These are phyloP conservation scores for Vanilla planifolia DNA, from an alignment of 106 monocot genomes.

Conservation along the genomic window DNA sequence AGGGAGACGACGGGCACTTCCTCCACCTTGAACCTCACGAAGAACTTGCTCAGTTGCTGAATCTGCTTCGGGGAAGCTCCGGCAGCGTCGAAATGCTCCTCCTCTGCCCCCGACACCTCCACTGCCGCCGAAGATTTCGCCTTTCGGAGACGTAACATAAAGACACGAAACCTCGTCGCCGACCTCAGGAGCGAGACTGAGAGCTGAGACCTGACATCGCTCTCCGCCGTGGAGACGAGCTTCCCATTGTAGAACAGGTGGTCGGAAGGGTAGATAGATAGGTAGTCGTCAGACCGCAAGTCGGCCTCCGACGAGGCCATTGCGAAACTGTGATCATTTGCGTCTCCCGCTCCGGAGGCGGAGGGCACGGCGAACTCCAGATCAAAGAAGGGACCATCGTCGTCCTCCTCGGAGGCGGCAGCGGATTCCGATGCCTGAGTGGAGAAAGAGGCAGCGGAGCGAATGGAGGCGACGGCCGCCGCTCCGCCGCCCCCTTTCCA, in stretches of 20 bases:
- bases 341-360: neutral
- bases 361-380: constrained; percentile 38
- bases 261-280: constrained; percentile 10
- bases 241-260: constrained; percentile 18
- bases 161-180: constrained; percentile 14
- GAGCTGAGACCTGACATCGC: constrained; percentile 12
- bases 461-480: neutral
- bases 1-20: constrained; percentile 49
- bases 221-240: constrained; percentile 12
- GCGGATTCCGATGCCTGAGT: neutral
- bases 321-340: neutral
- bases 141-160: constrained; percentile 22
- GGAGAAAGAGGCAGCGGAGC: neutral
- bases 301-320: neutral
- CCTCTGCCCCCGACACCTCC: neutral
- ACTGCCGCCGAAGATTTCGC: constrained; percentile 1
- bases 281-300: neutral
- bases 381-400: constrained; percentile 51
- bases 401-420: constrained; percentile 6
- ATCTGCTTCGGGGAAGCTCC: neutral
- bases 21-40: constrained; percentile 38
- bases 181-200: constrained; percentile 28
- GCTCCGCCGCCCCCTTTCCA: constrained; percentile 29
- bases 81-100: neutral
- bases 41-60: constrained; percentile 23